These are phyloP conservation scores for Fraxinus platypoda DNA, from an alignment of 305 asterid genomes.

Conservation along the genomic window DNA sequence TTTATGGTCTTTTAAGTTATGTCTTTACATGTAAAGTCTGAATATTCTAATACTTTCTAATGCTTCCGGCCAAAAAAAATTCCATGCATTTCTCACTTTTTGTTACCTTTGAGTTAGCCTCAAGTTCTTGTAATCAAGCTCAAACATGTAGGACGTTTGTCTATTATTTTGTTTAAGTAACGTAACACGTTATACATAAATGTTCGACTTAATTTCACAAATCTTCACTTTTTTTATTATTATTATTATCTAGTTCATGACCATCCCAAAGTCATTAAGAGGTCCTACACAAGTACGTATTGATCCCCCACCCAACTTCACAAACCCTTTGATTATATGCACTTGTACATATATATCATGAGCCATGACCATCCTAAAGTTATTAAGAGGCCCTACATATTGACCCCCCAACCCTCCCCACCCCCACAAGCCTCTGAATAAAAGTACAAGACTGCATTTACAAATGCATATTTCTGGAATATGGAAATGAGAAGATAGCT, in stretches of 20 bases:
- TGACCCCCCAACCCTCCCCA: not conserved
- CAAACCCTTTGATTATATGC: not conserved
- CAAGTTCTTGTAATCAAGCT: not conserved
- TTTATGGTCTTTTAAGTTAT: not conserved
- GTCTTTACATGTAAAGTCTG: not conserved
- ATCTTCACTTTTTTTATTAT: not conserved
- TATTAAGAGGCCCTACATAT: not conserved
- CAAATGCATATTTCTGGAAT: not conserved
- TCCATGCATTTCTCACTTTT: not conserved
- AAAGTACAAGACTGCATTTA: not conserved
- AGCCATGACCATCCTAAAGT: not conserved
- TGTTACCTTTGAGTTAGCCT: not conserved
- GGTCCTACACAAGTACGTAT: not conserved
- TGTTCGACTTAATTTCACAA: not conserved
- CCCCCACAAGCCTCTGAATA: not conserved
- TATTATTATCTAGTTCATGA: not conserved
- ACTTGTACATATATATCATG: not conserved
- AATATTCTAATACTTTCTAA: not conserved
- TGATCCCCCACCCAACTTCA: not conserved
- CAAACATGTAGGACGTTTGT: not conserved
- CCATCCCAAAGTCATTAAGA: not conserved
- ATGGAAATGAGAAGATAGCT: conserved; percentile 2
- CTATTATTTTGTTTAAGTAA: not conserved
- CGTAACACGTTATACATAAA: not conserved
- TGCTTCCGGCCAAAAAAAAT: not conserved